Conservation (phyloP, 192 early-diverging fungal species). For the Piromyces finnis region DNA sequence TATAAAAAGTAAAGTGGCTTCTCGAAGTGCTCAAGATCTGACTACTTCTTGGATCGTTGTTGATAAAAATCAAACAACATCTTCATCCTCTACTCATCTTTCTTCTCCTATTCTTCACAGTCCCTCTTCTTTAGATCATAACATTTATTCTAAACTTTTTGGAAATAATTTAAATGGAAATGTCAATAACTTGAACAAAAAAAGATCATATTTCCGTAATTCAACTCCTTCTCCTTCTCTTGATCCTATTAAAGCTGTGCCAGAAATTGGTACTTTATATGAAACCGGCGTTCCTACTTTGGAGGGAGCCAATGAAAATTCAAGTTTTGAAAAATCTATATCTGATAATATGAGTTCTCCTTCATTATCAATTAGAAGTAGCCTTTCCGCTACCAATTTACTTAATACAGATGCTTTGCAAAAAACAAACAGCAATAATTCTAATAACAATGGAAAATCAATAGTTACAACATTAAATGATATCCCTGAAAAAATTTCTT, state of each 20-base stretch:
- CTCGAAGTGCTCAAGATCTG: background rate
- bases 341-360: background rate
- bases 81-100: background rate
- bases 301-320: background rate
- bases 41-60: background rate
- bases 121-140: background rate
- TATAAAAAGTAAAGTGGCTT: background rate
- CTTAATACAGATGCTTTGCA: background rate
- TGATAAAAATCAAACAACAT: background rate
- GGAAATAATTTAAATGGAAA: background rate
- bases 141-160: background rate
- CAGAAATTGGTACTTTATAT: background rate
- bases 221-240: background rate
- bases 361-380: background rate
- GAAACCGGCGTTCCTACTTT: background rate
- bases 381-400: background rate
- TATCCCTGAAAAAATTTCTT: background rate
- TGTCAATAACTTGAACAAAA: background rate
- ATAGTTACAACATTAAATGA: background rate
- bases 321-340: background rate
- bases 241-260: background rate
- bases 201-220: background rate
- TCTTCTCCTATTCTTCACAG: background rate
- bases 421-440: too few relatives aligned
- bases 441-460: background rate